Conservation (phyloP, 345 rosid species). For the Reutealis trisperma region DNA sequence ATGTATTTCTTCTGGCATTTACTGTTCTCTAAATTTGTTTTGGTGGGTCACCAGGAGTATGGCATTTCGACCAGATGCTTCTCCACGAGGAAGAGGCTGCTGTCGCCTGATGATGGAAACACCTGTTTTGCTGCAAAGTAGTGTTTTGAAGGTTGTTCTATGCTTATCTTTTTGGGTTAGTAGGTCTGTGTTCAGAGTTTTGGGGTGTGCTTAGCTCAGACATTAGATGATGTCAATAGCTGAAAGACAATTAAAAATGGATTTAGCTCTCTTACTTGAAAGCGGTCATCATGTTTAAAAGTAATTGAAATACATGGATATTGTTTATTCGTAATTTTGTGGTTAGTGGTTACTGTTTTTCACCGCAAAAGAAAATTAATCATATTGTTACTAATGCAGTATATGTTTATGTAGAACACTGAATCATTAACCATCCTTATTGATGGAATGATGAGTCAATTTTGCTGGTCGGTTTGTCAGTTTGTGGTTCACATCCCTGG, state of each 20-base stretch:
- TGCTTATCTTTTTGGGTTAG: neutral
- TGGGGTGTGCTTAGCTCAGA: slow-evolving; percentile 4
- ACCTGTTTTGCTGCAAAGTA: neutral
- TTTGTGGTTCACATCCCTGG: neutral
- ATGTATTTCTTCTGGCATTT: neutral
- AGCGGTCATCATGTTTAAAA: neutral
- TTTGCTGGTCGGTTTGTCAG: neutral
- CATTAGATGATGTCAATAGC: neutral
- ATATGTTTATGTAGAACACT: neutral
- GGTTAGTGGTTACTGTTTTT: neutral
- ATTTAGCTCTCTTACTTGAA: neutral
- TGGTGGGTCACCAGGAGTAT: slow-evolving; percentile 27
- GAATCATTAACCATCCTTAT: neutral
- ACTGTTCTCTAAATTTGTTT: neutral
- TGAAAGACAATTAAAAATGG: neutral
- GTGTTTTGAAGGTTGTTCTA: slow-evolving; percentile 1
- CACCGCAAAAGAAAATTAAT: too few species aligned
- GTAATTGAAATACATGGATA: neutral
- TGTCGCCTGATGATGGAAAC: slow-evolving; percentile 35
- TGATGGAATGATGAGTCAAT: neutral
- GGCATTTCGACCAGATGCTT: slow-evolving; percentile 43
- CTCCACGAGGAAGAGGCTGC: slow-evolving; percentile 11
- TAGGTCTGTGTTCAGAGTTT: slow-evolving; percentile 16
- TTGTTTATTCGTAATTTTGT: neutral
- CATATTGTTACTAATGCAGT: neutral